These are phyloP conservation scores for Aspergillus coremiiformis DNA, from an alignment of 495 filamentous ascomycete genomes.

Conservation along the genomic window DNA sequence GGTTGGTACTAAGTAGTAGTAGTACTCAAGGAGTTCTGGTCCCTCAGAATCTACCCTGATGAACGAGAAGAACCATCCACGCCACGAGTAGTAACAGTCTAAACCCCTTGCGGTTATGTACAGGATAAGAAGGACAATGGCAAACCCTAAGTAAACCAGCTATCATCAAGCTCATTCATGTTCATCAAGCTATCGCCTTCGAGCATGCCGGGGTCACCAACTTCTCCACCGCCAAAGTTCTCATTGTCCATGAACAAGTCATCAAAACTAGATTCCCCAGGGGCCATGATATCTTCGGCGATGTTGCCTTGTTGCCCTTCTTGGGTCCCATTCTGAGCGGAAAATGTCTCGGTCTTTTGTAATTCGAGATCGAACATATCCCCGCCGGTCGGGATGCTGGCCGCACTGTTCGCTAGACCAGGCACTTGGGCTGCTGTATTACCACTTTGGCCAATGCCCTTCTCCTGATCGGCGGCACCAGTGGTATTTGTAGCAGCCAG, in stretches of 20 bases:
- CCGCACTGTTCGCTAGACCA: slow-evolving; percentile 24
- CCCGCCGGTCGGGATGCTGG: slow-evolving; percentile 29
- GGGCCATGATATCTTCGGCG: slow-evolving; percentile 36
- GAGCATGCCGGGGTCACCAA: slow-evolving; percentile 31
- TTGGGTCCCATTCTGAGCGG: neutral
- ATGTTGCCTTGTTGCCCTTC: slow-evolving; percentile 3
- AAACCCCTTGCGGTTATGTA: neutral
- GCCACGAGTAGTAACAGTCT: neutral
- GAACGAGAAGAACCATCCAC: too few species aligned
- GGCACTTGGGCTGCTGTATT: slow-evolving; percentile 21
- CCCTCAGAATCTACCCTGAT: too few species aligned
- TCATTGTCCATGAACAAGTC: slow-evolving; percentile 44
- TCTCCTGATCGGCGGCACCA: slow-evolving; percentile 14
- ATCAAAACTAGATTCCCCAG: slow-evolving; percentile 44
- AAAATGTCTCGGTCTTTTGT: slow-evolving; percentile 21
- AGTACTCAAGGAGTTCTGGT: too few species aligned
- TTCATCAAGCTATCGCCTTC: slow-evolving; percentile 39
- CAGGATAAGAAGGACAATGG: neutral
- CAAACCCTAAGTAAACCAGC: slow-evolving; percentile 33
- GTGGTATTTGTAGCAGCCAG: slow-evolving; percentile 20
- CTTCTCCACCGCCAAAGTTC: slow-evolving; percentile 27
- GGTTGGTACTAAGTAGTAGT: neutral
- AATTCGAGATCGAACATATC: slow-evolving; percentile 40
- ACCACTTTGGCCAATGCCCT: slow-evolving; percentile 12
- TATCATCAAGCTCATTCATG: slow-evolving; percentile 39